phyloP scores from a whole-genome alignment of 2,329 filamentous ascomycete genomes.

The Pseudogymnoascus verrucosus region DNA sequence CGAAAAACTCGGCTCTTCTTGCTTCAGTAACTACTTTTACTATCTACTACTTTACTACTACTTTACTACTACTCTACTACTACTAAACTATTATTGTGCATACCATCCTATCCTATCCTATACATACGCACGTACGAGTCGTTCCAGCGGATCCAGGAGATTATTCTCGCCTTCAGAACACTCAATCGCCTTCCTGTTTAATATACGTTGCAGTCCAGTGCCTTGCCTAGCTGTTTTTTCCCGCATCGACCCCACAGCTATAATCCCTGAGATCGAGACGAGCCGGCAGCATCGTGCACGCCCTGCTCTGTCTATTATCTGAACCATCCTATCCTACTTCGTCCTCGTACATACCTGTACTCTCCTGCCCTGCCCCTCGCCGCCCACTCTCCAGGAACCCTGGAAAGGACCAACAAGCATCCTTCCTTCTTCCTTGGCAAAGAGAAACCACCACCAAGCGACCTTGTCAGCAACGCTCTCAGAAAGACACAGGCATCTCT shows the following conservation, averaged over 20 bases:
- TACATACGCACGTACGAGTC: not conserved
- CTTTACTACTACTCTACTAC: not conserved
- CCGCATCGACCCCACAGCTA: not conserved
- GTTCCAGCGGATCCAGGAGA: not conserved
- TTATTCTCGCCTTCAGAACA: not conserved
- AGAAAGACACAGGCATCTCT: not conserved
- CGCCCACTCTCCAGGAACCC: not conserved
- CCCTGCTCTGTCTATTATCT: not conserved
- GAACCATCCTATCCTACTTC: not conserved
- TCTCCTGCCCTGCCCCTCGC: not conserved
- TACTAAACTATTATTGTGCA: not conserved
- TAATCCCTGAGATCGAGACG: not conserved
- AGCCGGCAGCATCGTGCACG: not conserved
- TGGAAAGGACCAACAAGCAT: not conserved
- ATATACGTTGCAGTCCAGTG: not conserved
- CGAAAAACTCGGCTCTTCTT: too few species aligned
- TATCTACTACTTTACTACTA: not conserved
- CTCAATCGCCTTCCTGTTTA: not conserved
- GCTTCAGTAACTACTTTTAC: too few species aligned
- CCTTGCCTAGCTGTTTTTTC: constrained; percentile 1
- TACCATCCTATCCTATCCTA: too few species aligned
- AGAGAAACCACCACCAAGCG: not conserved
- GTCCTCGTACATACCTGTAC: constrained; percentile 2
- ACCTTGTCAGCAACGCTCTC: not conserved
- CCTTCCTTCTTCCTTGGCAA: not conserved